Percentiles rank a stretch among this genome's conserved stretches.
phyloP scores from a whole-genome alignment of 2,329 filamentous ascomycete species.

The Gliomastix tumulicola region DNA sequence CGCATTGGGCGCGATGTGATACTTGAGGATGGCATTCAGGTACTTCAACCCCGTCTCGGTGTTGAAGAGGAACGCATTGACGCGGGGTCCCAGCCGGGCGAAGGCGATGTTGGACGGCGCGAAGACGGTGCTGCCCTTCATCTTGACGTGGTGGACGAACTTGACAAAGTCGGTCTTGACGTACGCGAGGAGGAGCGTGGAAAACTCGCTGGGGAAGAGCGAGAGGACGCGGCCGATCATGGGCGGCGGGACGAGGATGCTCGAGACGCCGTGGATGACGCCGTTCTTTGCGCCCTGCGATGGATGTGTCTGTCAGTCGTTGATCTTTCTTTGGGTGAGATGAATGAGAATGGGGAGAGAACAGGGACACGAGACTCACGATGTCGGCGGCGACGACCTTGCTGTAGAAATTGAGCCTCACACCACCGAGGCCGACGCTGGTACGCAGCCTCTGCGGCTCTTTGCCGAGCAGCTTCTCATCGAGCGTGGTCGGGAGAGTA shows the following conservation, averaged over 20 bases:
- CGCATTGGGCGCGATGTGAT: conserved; percentile 67
- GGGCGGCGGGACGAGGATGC: conserved; percentile 70
- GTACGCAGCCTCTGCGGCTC: conserved; percentile 68
- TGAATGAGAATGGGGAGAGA: neutral
- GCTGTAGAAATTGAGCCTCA: conserved; percentile 72
- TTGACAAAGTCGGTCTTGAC: conserved; percentile 65
- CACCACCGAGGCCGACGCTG: conserved; percentile 52
- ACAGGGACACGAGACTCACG: conserved; percentile 36
- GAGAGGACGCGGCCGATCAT: conserved; percentile 42
- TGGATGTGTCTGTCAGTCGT: neutral
- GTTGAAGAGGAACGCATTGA: conserved; percentile 82
- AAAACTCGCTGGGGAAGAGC: conserved; percentile 70
- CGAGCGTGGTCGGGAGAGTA: conserved; percentile 65
- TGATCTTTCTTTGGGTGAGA: neutral
- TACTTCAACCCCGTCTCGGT: conserved; percentile 67
- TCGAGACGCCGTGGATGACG: conserved; percentile 70
- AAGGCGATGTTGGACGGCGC: conserved; percentile 80
- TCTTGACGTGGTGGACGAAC: conserved; percentile 45
- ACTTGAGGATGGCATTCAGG: conserved; percentile 69
- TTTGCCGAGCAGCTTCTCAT: conserved; percentile 51
- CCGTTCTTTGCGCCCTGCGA: conserved; percentile 66
- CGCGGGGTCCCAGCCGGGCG: conserved; percentile 59
- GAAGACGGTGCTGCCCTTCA: conserved; percentile 68
- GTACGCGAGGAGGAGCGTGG: conserved; percentile 69
- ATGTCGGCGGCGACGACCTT: conserved; percentile 65